Base-by-base conservation (phyloP, 139 green algal species). In the Astrephomene gubernaculifera region DNA sequence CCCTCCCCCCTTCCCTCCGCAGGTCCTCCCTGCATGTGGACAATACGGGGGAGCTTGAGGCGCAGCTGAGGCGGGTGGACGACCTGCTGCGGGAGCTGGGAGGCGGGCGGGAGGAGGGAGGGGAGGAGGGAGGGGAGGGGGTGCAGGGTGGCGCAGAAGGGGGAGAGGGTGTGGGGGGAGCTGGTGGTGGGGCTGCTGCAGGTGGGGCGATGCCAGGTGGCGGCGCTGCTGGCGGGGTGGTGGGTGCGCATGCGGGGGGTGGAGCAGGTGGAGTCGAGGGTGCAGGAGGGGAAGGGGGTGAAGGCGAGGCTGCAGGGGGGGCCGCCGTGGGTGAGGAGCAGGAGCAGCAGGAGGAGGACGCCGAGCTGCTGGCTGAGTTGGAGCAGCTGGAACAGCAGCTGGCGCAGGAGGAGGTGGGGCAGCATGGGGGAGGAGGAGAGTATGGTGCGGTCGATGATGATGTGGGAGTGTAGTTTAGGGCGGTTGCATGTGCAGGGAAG, bases 311-410 rank as follows among this genome's bases (percentile, higher is more conserved):
- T 9, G 39, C 29, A 21, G 68, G 38, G 14, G 68, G 12, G 1
- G 38, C 8, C 7, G 38, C 19, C 0, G 68, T 5, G 14, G 39
- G 5, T 22, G 35, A 33, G 71, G 71, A 35, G 10, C 45, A 60
- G 10, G 45, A 24, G 2, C 45, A 39, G 31, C 45, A 49, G 31
- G 71, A 52, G 3, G 31, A 25, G 33, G 71, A 80, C 33, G 71
- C n/a, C 45, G 71, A 49, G n/a, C 71, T 80, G 71, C 33, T 80
- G 49, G 49, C 8, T 1, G 71, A 80, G 71, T 33, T 80, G 45
- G 39, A 49, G 33, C 71, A 67, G 49, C 33, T 80, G 6, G 71
- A 80, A 25, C 29, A 29, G 71, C 2, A 53, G 71, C 2, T 79
- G 44, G 71, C 41, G 25, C n/a, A n/a, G 9, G 64, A 71, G 43